Evolutionary conservation across 163 green algal species (phyloP), one percentile per base, ranked within the genome.

Genomic region (Botryococcus braunii): DNA sequence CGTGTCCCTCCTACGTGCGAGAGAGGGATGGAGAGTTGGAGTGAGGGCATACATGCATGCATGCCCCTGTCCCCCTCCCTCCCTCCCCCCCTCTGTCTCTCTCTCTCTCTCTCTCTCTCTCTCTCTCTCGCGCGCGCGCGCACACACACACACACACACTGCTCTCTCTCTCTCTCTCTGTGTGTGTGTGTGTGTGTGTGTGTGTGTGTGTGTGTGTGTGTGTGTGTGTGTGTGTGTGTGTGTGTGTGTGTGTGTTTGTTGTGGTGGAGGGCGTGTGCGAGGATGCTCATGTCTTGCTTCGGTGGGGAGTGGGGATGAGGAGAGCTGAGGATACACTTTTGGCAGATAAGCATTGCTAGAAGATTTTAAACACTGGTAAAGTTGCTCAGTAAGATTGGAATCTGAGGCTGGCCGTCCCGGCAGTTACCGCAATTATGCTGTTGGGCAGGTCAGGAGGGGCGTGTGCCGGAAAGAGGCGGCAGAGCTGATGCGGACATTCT

Each of bases 401-500:
- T 2, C 7, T 41, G 4, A 2, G 56, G 27, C n/a, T 37, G 40
- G 6, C n/a, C n/a, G n/a, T n/a, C n/a, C n/a, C n/a, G n/a, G n/a
- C n/a, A n/a, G n/a, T n/a, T n/a, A n/a, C n/a, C n/a, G n/a, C n/a
- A n/a, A n/a, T n/a, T n/a, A n/a, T n/a, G n/a, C n/a, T n/a, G n/a
- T n/a, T 13, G 8, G 43, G 35, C 35, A 61, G 46, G 82, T 88
- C 4, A 65, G 68, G 21, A 62, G 75, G 4, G 86, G 84, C 9
- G 80, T 92, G 32, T 46, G 80, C 49, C 75, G 63, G 5, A 76
- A 84, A 0, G 79, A 93, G 64, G 83, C 76, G 38, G 75, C 69
- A 0, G 40, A 58, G 0, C 8, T 91, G 21, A 74, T 93, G 69
- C 47, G 60, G n/a, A 35, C 48, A 2, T 93, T 93, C 69, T 93